A percentile compares a stretch with the other conserved stretches of the same genome.
These are phyloP conservation scores for Irpex sp. DNA, from an alignment of 1,284 basidiomycete genomes.

Conservation along the genomic window DNA sequence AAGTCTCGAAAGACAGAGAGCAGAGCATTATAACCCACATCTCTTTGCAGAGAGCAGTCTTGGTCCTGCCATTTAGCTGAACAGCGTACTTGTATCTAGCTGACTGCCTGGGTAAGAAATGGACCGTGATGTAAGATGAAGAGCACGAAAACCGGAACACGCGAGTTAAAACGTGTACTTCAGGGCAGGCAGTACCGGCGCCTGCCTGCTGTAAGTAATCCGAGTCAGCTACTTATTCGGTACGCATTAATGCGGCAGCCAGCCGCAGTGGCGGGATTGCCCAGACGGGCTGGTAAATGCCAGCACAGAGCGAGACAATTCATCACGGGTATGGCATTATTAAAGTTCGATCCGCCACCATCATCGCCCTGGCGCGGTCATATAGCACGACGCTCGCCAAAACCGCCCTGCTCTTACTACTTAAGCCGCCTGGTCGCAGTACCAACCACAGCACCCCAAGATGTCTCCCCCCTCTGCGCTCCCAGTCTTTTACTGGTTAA, in stretches of 20 bases:
- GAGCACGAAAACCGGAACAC: slow-evolving; percentile 14
- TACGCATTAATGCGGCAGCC: not conserved
- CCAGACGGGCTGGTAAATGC: not conserved
- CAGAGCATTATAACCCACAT: slow-evolving; percentile 71
- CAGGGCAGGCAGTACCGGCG: slow-evolving; percentile 35
- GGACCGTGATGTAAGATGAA: slow-evolving; percentile 59
- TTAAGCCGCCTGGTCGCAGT: not conserved
- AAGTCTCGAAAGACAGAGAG: slow-evolving; percentile 28
- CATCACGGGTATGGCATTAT: not conserved
- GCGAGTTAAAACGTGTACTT: slow-evolving; percentile 21
- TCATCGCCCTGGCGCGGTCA: not conserved
- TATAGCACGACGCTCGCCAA: not conserved
- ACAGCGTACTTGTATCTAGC: slow-evolving; percentile 39
- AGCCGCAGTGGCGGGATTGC: not conserved
- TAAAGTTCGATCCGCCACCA: not conserved
- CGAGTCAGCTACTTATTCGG: not conserved
- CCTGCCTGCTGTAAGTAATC: not conserved
- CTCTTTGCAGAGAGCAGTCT: slow-evolving; percentile 39
- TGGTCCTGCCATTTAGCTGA: slow-evolving; percentile 74
- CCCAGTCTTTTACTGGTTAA: slow-evolving; percentile 65
- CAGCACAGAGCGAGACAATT: not conserved
- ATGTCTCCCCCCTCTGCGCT: slow-evolving; percentile 49
- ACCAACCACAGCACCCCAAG: not conserved
- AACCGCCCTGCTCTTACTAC: not conserved
- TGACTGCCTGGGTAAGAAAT: slow-evolving; percentile 63